These are phyloP conservation scores for Thraustochytrium sp. DNA, from an alignment of 352 stramenopile species.

Conservation along the genomic window DNA sequence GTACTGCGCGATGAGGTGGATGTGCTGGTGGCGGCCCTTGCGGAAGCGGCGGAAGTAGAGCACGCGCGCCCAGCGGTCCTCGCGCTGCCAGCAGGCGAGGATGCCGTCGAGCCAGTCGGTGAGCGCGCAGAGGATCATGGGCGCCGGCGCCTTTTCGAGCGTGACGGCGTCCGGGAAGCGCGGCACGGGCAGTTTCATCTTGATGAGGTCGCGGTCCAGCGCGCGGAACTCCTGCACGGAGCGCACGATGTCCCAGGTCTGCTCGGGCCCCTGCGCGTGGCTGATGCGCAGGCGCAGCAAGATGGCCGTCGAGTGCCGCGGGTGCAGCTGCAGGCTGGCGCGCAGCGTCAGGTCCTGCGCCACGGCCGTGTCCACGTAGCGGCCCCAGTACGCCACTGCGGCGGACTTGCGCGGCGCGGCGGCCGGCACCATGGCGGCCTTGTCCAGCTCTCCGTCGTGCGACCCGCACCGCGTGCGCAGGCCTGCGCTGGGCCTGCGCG, in stretches of 20 bases:
- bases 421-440: not conserved
- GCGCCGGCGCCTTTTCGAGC: not conserved
- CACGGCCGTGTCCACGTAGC: not conserved
- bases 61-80: constrained; percentile 2
- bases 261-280: not conserved
- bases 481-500: not conserved
- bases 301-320: not conserved
- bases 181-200: constrained; percentile 2
- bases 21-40: not conserved
- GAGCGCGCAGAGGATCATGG: not conserved
- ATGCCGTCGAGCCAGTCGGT: constrained; percentile 19
- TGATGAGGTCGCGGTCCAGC: constrained; percentile 4
- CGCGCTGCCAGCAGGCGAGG: constrained; percentile 5
- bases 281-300: not conserved
- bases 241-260: not conserved
- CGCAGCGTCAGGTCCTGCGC: not conserved
- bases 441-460: not conserved
- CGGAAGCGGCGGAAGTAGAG: constrained; percentile 1
- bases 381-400: not conserved
- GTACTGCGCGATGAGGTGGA: not conserved
- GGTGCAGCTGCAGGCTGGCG: constrained; percentile 18
- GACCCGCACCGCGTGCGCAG: not conserved
- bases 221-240: constrained; percentile 3
- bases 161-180: constrained; percentile 1
- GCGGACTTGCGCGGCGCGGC: not conserved